These are phyloP conservation scores for Suillus bovinus DNA, from an alignment of 768 basidiomycete genomes.

Conservation along the genomic window DNA sequence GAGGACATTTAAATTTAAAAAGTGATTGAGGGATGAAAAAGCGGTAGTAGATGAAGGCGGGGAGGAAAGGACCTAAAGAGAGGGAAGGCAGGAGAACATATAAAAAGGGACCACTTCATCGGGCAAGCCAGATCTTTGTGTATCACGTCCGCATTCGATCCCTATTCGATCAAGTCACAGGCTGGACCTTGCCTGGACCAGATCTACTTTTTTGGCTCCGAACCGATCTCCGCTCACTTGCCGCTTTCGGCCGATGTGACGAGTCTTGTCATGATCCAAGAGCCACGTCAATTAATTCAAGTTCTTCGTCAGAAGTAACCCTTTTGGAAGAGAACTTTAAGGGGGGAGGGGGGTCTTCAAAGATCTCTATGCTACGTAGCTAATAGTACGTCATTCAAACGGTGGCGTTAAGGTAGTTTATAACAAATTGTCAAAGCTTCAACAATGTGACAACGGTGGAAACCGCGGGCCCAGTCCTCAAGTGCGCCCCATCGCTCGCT, in stretches of 20 bases:
- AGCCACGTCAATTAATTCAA: constrained; percentile 7
- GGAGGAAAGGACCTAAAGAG: constrained; percentile 33
- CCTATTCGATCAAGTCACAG: constrained; percentile 38
- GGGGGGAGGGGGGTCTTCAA: no score
- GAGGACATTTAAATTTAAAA: constrained; percentile 60
- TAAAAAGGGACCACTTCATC: constrained; percentile 38
- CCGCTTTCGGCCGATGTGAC: constrained; percentile 20
- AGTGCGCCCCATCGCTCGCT: constrained; percentile 31
- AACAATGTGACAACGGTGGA: constrained; percentile 3
- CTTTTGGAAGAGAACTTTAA: background rate
- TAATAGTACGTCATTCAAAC: no score
- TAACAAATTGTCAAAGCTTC: constrained; percentile 6
- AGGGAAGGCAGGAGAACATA: constrained; percentile 39
- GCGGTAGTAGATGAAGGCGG: constrained; percentile 29
- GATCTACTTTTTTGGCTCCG: constrained; percentile 26
- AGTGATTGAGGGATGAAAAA: constrained; percentile 12
- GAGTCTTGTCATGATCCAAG: constrained; percentile 6
- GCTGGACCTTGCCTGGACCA: constrained; percentile 29
- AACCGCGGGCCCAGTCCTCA: constrained; percentile 15
- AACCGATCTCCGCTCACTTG: constrained; percentile 30
- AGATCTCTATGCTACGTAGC: no score
- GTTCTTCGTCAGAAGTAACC: constrained; percentile 1
- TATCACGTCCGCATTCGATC: constrained; percentile 34
- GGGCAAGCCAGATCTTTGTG: constrained; percentile 35
- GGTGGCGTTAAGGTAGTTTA: constrained; percentile 1